phyloP scores from a whole-genome alignment of 2,329 filamentous ascomycete species.

The Ascocoryne sarcoides region DNA sequence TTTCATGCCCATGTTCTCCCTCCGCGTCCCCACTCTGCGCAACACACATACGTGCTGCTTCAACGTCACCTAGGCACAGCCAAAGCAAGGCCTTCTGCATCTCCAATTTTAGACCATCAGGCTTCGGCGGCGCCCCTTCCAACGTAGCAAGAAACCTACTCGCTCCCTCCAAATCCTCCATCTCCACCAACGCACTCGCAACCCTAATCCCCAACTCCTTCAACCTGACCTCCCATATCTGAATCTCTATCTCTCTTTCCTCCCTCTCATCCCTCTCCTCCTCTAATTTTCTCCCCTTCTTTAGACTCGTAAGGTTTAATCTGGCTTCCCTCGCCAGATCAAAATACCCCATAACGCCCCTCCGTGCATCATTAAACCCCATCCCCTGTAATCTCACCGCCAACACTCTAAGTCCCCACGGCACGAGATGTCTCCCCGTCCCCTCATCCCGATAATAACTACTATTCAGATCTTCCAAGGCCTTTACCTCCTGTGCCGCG shows the following conservation, averaged over 20 bases:
- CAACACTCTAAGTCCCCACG: slow-evolving; percentile 79
- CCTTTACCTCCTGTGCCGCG: slow-evolving; percentile 58
- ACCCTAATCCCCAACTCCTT: slow-evolving; percentile 65
- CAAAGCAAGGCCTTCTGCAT: slow-evolving; percentile 58
- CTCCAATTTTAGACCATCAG: slow-evolving; percentile 30
- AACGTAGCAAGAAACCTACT: slow-evolving; percentile 61
- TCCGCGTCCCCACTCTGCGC: slow-evolving; percentile 4
- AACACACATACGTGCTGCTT: slow-evolving; percentile 53
- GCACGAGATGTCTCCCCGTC: slow-evolving; percentile 58
- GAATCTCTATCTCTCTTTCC: slow-evolving; percentile 33
- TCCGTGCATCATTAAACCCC: slow-evolving; percentile 73
- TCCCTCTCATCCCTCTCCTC: background rate
- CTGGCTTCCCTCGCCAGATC: slow-evolving; percentile 76
- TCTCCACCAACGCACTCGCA: slow-evolving; percentile 63
- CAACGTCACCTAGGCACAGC: slow-evolving; percentile 70
- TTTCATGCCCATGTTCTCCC: slow-evolving; percentile 24
- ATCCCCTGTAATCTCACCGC: slow-evolving; percentile 77
- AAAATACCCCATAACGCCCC: slow-evolving; percentile 84
- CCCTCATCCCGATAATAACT: slow-evolving; percentile 46
- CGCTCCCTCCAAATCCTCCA: slow-evolving; percentile 80
- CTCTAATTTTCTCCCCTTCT: slow-evolving; percentile 13
- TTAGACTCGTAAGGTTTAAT: slow-evolving; percentile 43
- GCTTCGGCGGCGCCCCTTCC: slow-evolving; percentile 13
- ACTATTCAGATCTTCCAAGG: slow-evolving; percentile 52
- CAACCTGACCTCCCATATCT: slow-evolving; percentile 64